phyloP scores from a whole-genome alignment of 441 rosid species.

The Rhodomyrtus psidioides region DNA sequence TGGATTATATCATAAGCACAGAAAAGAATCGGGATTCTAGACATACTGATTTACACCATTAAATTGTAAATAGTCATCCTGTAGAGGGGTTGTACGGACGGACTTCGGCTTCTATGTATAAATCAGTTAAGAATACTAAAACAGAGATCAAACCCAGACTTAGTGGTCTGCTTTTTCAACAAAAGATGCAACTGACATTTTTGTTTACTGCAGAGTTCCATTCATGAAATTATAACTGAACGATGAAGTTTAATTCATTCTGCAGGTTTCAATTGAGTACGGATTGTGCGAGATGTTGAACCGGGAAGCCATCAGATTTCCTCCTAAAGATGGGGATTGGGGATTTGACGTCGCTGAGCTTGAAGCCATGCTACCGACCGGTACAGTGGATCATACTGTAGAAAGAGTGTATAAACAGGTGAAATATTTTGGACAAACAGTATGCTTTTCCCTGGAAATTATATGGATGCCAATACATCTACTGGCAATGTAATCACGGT shows the following conservation, averaged over 20 bases:
- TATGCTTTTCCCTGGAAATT: not conserved
- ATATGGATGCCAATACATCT: not conserved
- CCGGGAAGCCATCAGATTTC: conserved; percentile 37
- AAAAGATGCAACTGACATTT: not conserved
- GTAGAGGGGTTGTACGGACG: not conserved
- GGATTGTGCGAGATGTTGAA: conserved; percentile 85
- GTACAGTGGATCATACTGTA: conserved; percentile 50
- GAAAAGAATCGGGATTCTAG: not conserved
- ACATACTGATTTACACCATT: not conserved
- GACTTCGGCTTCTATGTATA: not conserved
- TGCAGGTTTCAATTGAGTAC: conserved; percentile 63
- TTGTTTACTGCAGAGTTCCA: not conserved
- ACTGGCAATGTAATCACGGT: not conserved
- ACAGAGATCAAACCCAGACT: not conserved
- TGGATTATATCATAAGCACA: not conserved
- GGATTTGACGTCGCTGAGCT: conserved; percentile 49
- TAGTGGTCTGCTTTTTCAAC: not conserved
- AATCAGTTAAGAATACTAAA: not conserved
- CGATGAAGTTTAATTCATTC: not conserved
- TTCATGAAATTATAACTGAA: not conserved
- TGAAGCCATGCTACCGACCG: conserved; percentile 61
- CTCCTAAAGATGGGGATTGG: conserved; percentile 64
- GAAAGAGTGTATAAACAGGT: conserved; percentile 60
- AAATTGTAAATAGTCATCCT: not conserved
- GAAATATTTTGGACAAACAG: not conserved